A percentile compares a stretch with the other conserved stretches of the same genome.
These are phyloP conservation scores for Cucurbita pepo DNA, from an alignment of 306 rosid species.

Conservation along the genomic window DNA sequence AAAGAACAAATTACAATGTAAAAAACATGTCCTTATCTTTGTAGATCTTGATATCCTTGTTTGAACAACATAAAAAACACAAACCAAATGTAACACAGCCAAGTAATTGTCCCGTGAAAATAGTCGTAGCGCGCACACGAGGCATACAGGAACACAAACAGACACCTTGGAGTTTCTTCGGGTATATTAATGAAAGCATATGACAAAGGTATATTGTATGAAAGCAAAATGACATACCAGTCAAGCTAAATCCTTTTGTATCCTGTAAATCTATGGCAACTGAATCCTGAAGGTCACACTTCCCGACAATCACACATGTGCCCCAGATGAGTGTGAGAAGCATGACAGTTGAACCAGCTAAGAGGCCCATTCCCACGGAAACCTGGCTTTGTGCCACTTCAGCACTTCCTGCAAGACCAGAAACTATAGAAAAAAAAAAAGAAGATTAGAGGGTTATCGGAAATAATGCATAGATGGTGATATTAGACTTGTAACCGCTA, in stretches of 20 bases:
- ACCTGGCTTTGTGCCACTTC: constrained; percentile 56
- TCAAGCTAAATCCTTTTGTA: constrained; percentile 30
- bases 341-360: constrained; percentile 70
- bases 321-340: constrained; percentile 57
- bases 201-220: not conserved
- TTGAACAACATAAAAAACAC: not conserved
- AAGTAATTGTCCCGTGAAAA: no score
- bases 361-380: constrained; percentile 59
- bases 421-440: constrained; percentile 26
- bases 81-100: no score
- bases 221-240: constrained; percentile 11
- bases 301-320: constrained; percentile 48
- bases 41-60: not conserved
- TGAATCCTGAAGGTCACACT: constrained; percentile 28
- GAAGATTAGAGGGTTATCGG: not conserved
- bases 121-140: no score
- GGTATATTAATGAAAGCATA: not conserved
- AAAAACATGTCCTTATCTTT: not conserved
- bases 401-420: constrained; percentile 45
- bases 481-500: no score
- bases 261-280: constrained; percentile 16
- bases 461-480: no score
- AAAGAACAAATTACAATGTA: constrained; percentile 6
- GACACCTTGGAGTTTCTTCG: not conserved
- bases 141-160: not conserved